Base-by-base conservation (phyloP, 1,284 basidiomycete genomes). In the Hypsizygus ulmarius region DNA sequence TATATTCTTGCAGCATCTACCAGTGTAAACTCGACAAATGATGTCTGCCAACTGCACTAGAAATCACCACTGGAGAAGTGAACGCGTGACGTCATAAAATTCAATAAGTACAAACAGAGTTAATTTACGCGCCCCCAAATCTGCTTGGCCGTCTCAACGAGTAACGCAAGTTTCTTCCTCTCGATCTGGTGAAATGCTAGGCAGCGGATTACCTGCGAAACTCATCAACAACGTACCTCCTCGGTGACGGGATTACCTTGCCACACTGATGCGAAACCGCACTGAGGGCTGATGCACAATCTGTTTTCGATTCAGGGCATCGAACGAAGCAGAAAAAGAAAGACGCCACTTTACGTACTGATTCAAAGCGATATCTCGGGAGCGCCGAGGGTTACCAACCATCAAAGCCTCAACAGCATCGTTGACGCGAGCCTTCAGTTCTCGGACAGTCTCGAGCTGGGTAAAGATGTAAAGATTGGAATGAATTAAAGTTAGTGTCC, bases 191-290 rank as follows among this genome's bases (percentile, higher is more conserved):
- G 18, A 10, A 47, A 28, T 27, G 14, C 14, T 18, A 40, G 32
- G 16, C 41, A 32, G 14, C 10, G 30, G 19, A 11, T 7, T 11
- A 28, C 16, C 16, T n/a, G 11, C 19, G 14, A 34, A 19, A 15
- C 11, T 11, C 9, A 1, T 27, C 33, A 16, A 25, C 43, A 39
- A 27, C 61, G 41, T 55, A 71, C 79, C 54, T 79, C 71, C 59
- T 79, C 74, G 7, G 75, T 77, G 39, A 85, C 65, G 9, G 71
- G 71, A 59, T 85, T 86, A 0, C 84, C 84, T 51, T 85, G 77
- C 59, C 80, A 78, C 30, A 83, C 81, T 1, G 78, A 81, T 15
- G 84, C 81, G 59, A 89, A 90, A 2, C 87, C 88, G 54, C 87
- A 90, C 64, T 90, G 87, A 1, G 85, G 79, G 48, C 81, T 83